Base-by-base conservation (phyloP, 352 stramenopile genomes). In the Globisporangium acanthophoron region DNA sequence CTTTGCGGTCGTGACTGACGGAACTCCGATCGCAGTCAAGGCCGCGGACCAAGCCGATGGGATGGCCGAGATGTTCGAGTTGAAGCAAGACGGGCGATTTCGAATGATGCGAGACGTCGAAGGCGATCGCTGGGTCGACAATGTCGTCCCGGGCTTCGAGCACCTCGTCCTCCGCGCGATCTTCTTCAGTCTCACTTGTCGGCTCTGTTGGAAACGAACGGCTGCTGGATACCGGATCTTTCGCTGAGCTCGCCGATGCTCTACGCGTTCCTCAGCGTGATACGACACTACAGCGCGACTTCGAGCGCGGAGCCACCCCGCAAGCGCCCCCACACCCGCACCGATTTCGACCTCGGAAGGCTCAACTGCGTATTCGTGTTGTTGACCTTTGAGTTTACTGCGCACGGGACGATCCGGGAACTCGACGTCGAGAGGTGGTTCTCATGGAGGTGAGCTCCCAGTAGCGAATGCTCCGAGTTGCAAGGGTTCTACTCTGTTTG, bases 101-200 rank as follows among this genome's bases (percentile, higher is more conserved):
- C 40, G 52, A 13, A 40, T 58, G 52, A 49, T 58, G 52, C 27
- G 29, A 29, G 44, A 56, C 51, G 35, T 48, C 51, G 15, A 35
- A 20, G 15, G 16, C 9, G 29, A 16, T 24, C 20, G 20, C 21
- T 48, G 21, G 13, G 51, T 56, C 20, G 51, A 48, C 51, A 27
- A 48, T 1, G 31, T 48, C 13, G 51, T 48, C 3, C 35, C 51
- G 1, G n/a, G 43, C 29, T 56, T 35, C 11, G 53, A 27, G 2
- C 47, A 51, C 53, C 51, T 40, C 27, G 15, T 39, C 21, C 46
- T 2, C 21, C 1, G 3, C 8, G 15, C 24, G 2, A 37, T 5
- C 39, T 50, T 3, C 35, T 39, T 33, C 39, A 39, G n/a, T 24
- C 31, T 3, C 39, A 7, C 7, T 58, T 33, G 6, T 5, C 46